Base-by-base conservation (phyloP, 768 basidiomycete species). In the Lactarius deliciosus region DNA sequence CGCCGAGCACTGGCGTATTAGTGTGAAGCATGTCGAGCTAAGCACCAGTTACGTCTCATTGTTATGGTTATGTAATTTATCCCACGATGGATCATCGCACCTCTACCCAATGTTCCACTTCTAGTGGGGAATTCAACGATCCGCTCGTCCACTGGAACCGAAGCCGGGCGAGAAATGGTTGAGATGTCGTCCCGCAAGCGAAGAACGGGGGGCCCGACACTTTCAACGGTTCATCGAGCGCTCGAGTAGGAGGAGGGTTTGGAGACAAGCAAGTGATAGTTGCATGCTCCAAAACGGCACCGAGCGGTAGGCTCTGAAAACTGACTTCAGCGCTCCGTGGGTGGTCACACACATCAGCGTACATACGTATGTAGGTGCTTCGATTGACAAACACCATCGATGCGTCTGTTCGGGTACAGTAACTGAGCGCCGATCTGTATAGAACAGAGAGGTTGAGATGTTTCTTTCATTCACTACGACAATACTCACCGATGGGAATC, bases 41-140 rank as follows among this genome's bases (percentile, higher is more conserved):
- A n/a, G 18, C 28, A 63, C 57, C 54, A 41, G 32, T 28, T 3
- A 38, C 8, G 34, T 32, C 18, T 56, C 16, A 30, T 36, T 20
- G 13, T 67, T 56, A 64, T n/a, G 36, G 13, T 67, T 56, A 64
- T n/a, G 36, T 55, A 40, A n/a, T 36, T 8, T 18, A 30, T 34
- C 30, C 18, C 18, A 20, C 13, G 16, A 41, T 38, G 34, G 13
- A 36, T 32, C 56, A 30, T 74, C 77, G 64, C 70, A 82, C 83
- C 70, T 84, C 81, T 8, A 84, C 77, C 83, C 83, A 85, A 60
- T 84, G 83, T 10, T 84, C 82, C 20, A 84, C 74, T 56, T 79
- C 79, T 67, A 78, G 77, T 1, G 75, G 71, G 13, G 78, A 72
- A 68, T 81, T 85, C 59, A 77, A 77, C 25, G 73, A 72, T 16